phyloP scores from a whole-genome alignment of 2,329 filamentous ascomycete genomes.

The Cryoendolithus antarcticus region DNA sequence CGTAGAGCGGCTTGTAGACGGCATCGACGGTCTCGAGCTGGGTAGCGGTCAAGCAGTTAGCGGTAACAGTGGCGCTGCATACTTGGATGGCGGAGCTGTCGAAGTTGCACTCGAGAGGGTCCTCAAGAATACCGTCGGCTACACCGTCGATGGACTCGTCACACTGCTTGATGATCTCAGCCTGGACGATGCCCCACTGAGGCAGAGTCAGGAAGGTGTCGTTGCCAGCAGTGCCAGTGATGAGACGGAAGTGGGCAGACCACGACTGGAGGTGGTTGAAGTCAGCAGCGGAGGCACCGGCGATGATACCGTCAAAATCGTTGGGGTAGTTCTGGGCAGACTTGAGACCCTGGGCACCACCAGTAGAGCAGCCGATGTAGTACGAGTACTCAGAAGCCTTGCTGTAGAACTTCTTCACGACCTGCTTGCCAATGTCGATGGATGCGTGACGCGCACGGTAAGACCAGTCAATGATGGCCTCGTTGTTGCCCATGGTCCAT shows the following conservation, averaged over 20 bases:
- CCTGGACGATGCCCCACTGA: constrained; percentile 32
- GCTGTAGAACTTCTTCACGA: constrained; percentile 27
- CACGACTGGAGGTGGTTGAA: constrained; percentile 33
- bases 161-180: constrained; percentile 36
- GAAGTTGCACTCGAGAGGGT: constrained; percentile 33
- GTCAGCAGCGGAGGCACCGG: constrained; percentile 32
- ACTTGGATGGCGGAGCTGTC: constrained; percentile 22
- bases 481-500: constrained; percentile 19
- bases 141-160: constrained; percentile 37
- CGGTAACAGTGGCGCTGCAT: constrained; percentile 24
- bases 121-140: constrained; percentile 37
- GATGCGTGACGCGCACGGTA: constrained; percentile 22
- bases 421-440: constrained; percentile 21
- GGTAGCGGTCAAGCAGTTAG: constrained; percentile 30
- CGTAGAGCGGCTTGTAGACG: constrained; percentile 31
- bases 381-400: constrained; percentile 30
- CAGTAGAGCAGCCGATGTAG: constrained; percentile 37
- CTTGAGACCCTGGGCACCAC: constrained; percentile 37
- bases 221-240: constrained; percentile 27
- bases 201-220: constrained; percentile 29
- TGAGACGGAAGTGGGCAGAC: constrained; percentile 31
- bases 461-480: constrained; percentile 21
- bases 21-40: constrained; percentile 34
- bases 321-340: constrained; percentile 33
- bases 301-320: constrained; percentile 38